phyloP scores from a whole-genome alignment of 257 asterid species.

The Coffea eugenioides region DNA sequence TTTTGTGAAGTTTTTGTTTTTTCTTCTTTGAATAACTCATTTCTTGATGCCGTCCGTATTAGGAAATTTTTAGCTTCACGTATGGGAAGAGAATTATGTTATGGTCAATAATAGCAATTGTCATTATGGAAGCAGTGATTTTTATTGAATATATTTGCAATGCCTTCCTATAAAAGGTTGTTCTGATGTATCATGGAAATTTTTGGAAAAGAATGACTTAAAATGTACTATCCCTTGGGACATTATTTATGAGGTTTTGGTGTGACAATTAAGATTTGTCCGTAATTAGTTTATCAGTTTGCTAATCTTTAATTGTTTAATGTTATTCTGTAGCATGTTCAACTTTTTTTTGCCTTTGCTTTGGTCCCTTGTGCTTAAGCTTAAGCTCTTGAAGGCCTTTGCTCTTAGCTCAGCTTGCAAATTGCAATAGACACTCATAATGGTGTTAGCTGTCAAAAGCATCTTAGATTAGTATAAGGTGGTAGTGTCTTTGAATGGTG shows the following conservation, averaged over 20 bases:
- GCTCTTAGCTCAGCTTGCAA: not conserved
- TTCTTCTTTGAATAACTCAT: too few relatives aligned
- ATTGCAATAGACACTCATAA: not conserved
- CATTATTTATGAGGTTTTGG: not conserved
- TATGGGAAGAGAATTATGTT: too few relatives aligned
- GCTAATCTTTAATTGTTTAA: not conserved
- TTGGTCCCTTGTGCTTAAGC: not conserved
- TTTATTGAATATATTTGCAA: not conserved
- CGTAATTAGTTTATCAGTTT: not conserved
- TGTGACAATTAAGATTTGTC: not conserved
- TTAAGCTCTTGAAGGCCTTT: conserved; percentile 1
- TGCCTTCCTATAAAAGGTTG: not conserved
- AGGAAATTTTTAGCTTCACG: not conserved
- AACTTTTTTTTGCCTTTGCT: not conserved
- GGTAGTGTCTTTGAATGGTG: not conserved
- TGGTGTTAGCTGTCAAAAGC: not conserved
- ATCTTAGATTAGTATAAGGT: not conserved
- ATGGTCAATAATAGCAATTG: not conserved
- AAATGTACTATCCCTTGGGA: too few relatives aligned
- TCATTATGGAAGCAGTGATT: not conserved
- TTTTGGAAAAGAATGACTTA: not conserved
- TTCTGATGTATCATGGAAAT: conserved; percentile 4
- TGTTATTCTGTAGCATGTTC: not conserved
- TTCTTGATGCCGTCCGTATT: not conserved
- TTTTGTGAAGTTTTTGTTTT: not conserved